Conservation (phyloP, 2,329 filamentous ascomycete genomes). For the Xylariaceae sp. region DNA sequence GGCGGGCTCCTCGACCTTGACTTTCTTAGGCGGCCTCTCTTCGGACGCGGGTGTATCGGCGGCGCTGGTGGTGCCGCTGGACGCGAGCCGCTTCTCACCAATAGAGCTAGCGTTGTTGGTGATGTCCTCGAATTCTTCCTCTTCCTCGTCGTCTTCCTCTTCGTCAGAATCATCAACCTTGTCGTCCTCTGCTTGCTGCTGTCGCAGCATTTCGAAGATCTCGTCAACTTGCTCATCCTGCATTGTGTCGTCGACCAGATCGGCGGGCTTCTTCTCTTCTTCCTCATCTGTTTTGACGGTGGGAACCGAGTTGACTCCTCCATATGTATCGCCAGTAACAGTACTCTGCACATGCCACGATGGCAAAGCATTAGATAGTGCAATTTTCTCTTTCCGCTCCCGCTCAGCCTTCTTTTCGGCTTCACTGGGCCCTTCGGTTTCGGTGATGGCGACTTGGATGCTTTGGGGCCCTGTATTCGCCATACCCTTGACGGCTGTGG, state of each 20-base stretch:
- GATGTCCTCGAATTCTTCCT: constrained; percentile 47
- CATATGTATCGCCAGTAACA: constrained; percentile 68
- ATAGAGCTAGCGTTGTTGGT: constrained; percentile 36
- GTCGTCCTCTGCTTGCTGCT: constrained; percentile 59
- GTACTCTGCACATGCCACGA: constrained; percentile 76
- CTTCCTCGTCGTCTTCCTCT: constrained; percentile 40
- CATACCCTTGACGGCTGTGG: constrained; percentile 73
- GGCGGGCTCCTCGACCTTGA: constrained; percentile 55
- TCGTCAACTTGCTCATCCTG: constrained; percentile 68
- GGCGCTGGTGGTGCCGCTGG: constrained; percentile 42
- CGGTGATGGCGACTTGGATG: constrained; percentile 73
- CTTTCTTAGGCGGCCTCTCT: constrained; percentile 57
- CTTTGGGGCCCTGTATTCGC: constrained; percentile 71
- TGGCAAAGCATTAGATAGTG: constrained; percentile 73
- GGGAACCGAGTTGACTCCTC: constrained; percentile 38
- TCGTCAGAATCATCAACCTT: constrained; percentile 51
- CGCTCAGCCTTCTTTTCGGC: constrained; percentile 71
- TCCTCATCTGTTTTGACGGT: constrained; percentile 52
- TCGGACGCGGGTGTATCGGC: constrained; percentile 45
- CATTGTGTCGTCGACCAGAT: constrained; percentile 50
- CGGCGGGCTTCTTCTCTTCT: constrained; percentile 54
- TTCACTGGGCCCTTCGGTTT: constrained; percentile 68
- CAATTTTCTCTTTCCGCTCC: constrained; percentile 69
- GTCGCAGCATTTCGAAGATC: constrained; percentile 71
- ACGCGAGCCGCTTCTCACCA: constrained; percentile 40